These are phyloP conservation scores for Cystobasidium onofrii DNA, from an alignment of 768 basidiomycete genomes.

Conservation along the genomic window DNA sequence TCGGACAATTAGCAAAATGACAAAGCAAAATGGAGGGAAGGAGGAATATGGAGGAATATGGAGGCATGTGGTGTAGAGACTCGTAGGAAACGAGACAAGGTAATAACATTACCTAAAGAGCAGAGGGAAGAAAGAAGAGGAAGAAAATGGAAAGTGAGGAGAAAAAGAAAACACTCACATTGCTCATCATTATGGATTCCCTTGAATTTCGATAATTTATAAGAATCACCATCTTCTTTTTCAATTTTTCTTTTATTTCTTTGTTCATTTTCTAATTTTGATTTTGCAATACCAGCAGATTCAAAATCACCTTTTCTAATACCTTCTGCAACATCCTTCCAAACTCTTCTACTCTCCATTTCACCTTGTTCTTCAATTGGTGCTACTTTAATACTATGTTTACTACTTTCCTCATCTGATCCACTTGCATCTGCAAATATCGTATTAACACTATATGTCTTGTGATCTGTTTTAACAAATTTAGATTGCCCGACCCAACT, in stretches of 20 bases:
- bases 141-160: background rate
- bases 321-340: conserved; percentile 78
- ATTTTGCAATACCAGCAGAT: conserved; percentile 76
- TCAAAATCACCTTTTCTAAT: conserved; percentile 89
- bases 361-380: conserved; percentile 57
- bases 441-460: conserved; percentile 48
- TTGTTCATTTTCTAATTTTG: conserved; percentile 90
- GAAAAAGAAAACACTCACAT: conserved; percentile 50
- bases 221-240: conserved; percentile 55
- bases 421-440: conserved; percentile 68
- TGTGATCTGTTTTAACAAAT: conserved; percentile 41
- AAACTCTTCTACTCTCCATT: conserved; percentile 78
- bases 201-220: conserved; percentile 70
- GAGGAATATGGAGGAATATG: background rate
- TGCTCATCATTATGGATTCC: conserved; percentile 62
- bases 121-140: no score
- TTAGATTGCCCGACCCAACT: conserved; percentile 61
- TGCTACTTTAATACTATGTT: conserved; percentile 66
- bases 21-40: background rate
- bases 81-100: no score
- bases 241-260: conserved; percentile 81
- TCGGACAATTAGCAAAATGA: no score
- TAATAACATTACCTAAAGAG: no score
- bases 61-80: no score
- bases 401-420: conserved; percentile 47